Evolutionary conservation across 371 early-diverging fungal genomes (phyloP), one percentile per base, ranked within the genome.

Genomic region (Actinomucor elegans): DNA sequence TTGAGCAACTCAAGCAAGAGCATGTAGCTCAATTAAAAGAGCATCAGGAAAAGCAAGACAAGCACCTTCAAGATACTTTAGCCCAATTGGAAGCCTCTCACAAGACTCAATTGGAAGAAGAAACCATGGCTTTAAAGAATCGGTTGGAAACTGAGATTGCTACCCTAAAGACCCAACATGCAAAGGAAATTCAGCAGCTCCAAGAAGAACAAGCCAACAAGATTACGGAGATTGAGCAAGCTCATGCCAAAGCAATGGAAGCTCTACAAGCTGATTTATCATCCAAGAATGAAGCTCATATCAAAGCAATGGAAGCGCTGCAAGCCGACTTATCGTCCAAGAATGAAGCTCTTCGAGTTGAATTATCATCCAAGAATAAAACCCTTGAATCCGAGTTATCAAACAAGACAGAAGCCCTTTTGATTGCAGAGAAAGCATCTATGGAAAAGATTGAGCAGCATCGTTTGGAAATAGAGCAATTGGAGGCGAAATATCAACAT

Each of bases 1-100:
- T 57, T 8, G 52, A 55, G 18, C 26, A 49, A 21, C 40, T 69
- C 8, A 58, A 58, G 15, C 9, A 48, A 28, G 55, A 42, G 3
- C 69, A 69, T 27, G 5, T 21, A 1, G 4, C 26, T 7, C 38
- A 48, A 17, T 20, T 56, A 14, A 33, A 56, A 10, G 44, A 48
- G 15, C 17, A 38, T 5, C 29, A 51, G 14, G 45, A 48, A 23
- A 35, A 32, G 5, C 18, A 29, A 4, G 52, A 45, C 1, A 41
- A 37, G n/a, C 11, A 21, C 9, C 20, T 48, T 5, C 24, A 57
- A 26, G 41, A 44, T 21, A 32, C 51, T 7, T 37, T 54, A 23
- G 40, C 6, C 10, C 24, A 53, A 31, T 18, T 52, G 6, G 41
- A 63, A 9, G 32, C 43, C 2, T 23, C 40, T 1, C 47, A 63